Evolutionary conservation across 345 rosid species (phyloP).

Genomic region (Boechera retrofracta): DNA sequence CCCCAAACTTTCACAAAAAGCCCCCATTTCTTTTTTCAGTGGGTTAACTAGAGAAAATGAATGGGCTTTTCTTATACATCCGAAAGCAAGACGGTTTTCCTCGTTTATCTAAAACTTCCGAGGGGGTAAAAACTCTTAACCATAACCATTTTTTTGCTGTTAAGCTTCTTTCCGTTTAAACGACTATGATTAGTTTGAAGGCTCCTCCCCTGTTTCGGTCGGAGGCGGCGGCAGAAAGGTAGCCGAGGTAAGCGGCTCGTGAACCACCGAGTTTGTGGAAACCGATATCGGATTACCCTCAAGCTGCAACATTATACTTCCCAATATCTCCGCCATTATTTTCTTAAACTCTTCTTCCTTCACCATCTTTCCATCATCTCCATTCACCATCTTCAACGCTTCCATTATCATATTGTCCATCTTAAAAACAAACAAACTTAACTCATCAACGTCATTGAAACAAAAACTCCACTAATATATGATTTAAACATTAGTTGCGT

Average conservation of each 20-base stretch:
- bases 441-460: conserved; percentile 16
- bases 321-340: conserved; percentile 66
- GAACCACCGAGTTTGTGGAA: conserved; percentile 85
- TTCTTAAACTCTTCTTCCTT: conserved; percentile 94
- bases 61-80: background rate
- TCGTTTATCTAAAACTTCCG: conserved; percentile 22
- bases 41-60: background rate
- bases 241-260: conserved; percentile 79
- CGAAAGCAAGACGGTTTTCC: conserved; percentile 11
- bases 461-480: background rate
- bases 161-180: conserved; percentile 27
- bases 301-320: conserved; percentile 82
- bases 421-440: conserved; percentile 44
- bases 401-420: conserved; percentile 66
- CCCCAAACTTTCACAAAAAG: conserved; percentile 14
- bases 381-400: conserved; percentile 61
- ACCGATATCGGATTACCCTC: conserved; percentile 74
- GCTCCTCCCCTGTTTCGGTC: conserved; percentile 33
- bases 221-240: conserved; percentile 58
- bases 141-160: background rate
- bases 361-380: conserved; percentile 75
- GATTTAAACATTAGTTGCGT: too few relatives aligned
- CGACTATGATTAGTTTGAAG: conserved; percentile 8
- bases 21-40: background rate
- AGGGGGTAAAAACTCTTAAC: conserved; percentile 20